A percentile compares a stretch with the other conserved stretches of the same genome.
These are phyloP conservation scores for Boletus rubroflammeus DNA, from an alignment of 768 basidiomycete genomes.

Conservation along the genomic window DNA sequence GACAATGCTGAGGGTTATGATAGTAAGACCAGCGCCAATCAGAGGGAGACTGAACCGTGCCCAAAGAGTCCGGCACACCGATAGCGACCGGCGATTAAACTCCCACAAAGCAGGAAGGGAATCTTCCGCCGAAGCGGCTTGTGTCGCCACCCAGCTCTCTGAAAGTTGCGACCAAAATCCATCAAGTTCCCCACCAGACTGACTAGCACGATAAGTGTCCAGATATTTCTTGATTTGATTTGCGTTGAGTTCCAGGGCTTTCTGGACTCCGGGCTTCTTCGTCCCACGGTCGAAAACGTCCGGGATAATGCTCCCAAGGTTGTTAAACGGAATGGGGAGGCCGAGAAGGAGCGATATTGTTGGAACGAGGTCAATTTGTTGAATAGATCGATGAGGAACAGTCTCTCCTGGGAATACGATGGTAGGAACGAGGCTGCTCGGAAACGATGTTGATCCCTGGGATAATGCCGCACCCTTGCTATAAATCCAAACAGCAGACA, in stretches of 20 bases:
- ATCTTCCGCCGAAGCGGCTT: constrained; percentile 21
- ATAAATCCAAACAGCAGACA: constrained; percentile 88
- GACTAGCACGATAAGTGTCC: constrained; percentile 65
- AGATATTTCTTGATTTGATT: constrained; percentile 77
- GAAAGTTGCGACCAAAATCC: constrained; percentile 55
- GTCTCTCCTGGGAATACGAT: constrained; percentile 58
- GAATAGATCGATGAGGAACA: constrained; percentile 57
- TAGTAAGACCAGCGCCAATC: constrained; percentile 68
- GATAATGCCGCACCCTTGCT: constrained; percentile 64
- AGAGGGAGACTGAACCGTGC: constrained; percentile 85
- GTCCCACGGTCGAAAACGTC: constrained; percentile 71
- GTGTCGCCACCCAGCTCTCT: constrained; percentile 40
- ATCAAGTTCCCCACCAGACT: constrained; percentile 72
- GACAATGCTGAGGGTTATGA: constrained; percentile 55
- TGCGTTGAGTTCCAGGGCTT: constrained; percentile 67
- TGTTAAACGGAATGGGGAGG: constrained; percentile 92
- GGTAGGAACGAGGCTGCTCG: constrained; percentile 50
- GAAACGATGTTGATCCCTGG: constrained; percentile 33
- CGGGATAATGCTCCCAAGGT: constrained; percentile 87
- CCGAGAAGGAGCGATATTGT: constrained; percentile 87
- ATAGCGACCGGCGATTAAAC: constrained; percentile 36
- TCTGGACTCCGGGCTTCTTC: constrained; percentile 38
- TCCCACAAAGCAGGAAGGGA: constrained; percentile 15
- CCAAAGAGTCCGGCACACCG: constrained; percentile 83
- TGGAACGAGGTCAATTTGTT: constrained; percentile 93